phyloP scores from a whole-genome alignment of 2,329 filamentous ascomycete genomes.

The Stachybotrys chartarum region DNA sequence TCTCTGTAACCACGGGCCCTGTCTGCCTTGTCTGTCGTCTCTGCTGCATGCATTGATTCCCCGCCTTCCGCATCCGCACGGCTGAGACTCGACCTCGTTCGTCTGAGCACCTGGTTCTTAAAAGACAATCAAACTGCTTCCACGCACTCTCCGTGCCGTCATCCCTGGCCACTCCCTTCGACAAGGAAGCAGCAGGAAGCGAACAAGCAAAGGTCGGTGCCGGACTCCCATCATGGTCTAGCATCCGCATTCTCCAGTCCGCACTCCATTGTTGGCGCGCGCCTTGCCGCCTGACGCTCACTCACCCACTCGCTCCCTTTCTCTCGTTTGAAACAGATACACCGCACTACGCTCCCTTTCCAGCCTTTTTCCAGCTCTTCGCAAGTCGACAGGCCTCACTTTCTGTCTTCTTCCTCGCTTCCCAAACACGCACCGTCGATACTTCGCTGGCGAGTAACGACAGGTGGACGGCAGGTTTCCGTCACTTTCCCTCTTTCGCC shows the following conservation, averaged over 20 bases:
- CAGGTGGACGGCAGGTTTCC: constrained; percentile 35
- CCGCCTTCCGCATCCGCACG: neutral
- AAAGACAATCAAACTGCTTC: neutral
- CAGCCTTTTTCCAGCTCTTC: constrained; percentile 6
- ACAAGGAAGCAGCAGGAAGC: too few relatives aligned
- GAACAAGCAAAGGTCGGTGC: too few relatives aligned
- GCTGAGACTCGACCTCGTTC: neutral
- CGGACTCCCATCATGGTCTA: neutral
- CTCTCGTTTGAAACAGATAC: constrained; percentile 14
- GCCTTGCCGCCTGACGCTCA: neutral
- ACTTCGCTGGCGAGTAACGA: constrained; percentile 45
- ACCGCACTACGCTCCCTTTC: constrained; percentile 1
- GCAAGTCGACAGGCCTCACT: constrained; percentile 2
- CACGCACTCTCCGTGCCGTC: too few relatives aligned
- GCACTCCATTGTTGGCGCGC: neutral
- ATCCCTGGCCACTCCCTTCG: too few relatives aligned
- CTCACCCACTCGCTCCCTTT: constrained; percentile 4
- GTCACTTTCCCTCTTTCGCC: constrained; percentile 1
- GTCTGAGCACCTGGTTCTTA: neutral
- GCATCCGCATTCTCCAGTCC: neutral
- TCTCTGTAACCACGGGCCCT: neutral
- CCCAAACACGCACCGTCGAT: constrained; percentile 25
- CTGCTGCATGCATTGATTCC: neutral
- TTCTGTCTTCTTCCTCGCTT: constrained; percentile 3
- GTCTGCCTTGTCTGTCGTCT: neutral